A percentile compares a stretch with the other conserved stretches of the same genome.
Conservation (phyloP, 805 yeast genomes). For the Lachancea sp. region DNA sequence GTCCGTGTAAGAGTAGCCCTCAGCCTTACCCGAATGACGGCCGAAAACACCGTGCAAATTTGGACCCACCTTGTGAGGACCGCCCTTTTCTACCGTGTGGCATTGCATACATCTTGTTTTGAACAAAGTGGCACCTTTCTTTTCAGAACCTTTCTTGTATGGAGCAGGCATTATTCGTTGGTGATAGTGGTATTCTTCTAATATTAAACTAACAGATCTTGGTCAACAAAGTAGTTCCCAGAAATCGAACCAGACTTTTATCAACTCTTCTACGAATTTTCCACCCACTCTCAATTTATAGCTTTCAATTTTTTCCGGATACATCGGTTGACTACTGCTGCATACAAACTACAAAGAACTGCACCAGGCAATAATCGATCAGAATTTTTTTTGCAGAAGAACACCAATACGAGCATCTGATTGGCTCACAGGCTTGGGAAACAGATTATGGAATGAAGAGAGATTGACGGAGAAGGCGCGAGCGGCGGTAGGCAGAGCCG, state of each 20-base stretch:
- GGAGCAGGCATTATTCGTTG: conserved; percentile 22
- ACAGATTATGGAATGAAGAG: too few species aligned
- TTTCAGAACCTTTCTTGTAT: conserved; percentile 50
- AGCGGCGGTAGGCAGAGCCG: too few species aligned
- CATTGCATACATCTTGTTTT: conserved; percentile 99
- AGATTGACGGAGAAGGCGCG: too few species aligned
- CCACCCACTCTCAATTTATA: conserved; percentile 6
- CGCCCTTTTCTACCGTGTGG: conserved; percentile 94
- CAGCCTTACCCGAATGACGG: conserved; percentile 87
- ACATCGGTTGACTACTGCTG: too few species aligned
- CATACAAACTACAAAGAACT: too few species aligned
- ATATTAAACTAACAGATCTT: not conserved
- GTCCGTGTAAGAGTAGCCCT: conserved; percentile 93
- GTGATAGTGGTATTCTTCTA: not conserved
- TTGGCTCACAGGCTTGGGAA: too few species aligned
- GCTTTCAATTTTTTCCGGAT: conserved; percentile 8
- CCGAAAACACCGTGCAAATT: conserved; percentile 93
- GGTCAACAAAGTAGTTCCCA: too few species aligned
- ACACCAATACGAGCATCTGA: too few species aligned
- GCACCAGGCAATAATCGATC: too few species aligned
- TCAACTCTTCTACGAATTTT: not conserved
- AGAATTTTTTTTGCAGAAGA: too few species aligned
- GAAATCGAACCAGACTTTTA: not conserved
- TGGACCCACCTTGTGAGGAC: conserved; percentile 98
- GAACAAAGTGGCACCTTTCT: conserved; percentile 97